These are phyloP conservation scores for Rosa hybrid DNA, from an alignment of 331 rosid species.

Conservation along the genomic window DNA sequence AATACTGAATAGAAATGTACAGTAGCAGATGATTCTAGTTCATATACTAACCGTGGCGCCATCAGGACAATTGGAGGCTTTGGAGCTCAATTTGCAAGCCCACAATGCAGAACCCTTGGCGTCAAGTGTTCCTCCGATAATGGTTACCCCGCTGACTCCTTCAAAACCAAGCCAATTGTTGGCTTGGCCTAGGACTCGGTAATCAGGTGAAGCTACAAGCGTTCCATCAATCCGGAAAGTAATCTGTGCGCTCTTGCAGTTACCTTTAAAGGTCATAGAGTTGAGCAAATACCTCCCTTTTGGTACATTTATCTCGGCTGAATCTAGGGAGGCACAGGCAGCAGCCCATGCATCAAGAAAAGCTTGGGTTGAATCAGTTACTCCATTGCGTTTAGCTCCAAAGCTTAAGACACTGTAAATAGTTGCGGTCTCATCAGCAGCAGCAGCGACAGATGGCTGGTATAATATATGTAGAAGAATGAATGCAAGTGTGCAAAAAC, in stretches of 20 bases:
- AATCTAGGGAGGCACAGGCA: neutral
- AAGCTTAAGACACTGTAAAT: neutral
- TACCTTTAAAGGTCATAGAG: neutral
- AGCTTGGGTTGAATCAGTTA: neutral
- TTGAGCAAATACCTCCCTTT: neutral
- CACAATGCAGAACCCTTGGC: conserved; percentile 55
- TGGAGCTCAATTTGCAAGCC: conserved; percentile 42
- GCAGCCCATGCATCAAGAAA: conserved; percentile 3
- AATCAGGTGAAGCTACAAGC: conserved; percentile 43
- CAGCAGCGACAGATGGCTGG: neutral
- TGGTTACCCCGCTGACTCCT: conserved; percentile 34
- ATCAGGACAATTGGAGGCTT: neutral
- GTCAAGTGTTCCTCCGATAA: conserved; percentile 57
- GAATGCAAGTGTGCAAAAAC: neutral
- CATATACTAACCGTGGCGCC: conserved; percentile 19
- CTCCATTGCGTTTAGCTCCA: neutral
- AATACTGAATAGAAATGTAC: too few species aligned
- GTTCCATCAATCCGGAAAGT: conserved; percentile 49
- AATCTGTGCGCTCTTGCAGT: conserved; percentile 35
- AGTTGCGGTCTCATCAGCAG: neutral
- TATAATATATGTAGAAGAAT: neutral
- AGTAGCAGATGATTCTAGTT: neutral
- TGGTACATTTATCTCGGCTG: neutral
- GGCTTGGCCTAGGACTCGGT: conserved; percentile 23
- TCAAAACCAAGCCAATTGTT: conserved; percentile 48